Evolutionary conservation across 2,329 filamentous ascomycete genomes (phyloP).

Genomic region (Aspergillus persii): DNA sequence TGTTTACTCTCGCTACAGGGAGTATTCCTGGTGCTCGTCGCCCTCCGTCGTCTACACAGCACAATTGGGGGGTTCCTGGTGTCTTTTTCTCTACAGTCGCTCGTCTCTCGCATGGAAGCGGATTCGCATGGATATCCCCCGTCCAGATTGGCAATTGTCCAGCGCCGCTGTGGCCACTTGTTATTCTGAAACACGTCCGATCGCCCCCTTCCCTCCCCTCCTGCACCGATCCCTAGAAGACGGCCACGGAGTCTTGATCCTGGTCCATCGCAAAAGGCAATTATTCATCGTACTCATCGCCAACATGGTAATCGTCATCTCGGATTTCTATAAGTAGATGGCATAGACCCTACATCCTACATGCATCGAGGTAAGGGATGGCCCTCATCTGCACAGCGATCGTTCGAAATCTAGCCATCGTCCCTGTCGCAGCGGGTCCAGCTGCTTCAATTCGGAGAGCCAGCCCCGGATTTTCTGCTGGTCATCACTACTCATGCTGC

Average conservation of each 20-base stretch:
- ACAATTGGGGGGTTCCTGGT: neutral
- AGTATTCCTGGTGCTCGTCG: too few relatives aligned
- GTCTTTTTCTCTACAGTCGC: neutral
- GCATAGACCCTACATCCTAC: neutral
- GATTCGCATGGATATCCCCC: neutral
- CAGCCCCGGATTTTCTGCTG: constrained; percentile 52
- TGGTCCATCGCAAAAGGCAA: neutral
- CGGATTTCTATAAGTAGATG: constrained; percentile 10
- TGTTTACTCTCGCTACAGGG: neutral
- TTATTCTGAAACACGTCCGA: constrained; percentile 13
- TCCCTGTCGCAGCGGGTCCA: constrained; percentile 72
- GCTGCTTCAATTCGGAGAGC: constrained; percentile 63
- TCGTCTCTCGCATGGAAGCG: neutral
- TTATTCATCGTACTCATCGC: neutral
- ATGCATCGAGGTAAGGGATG: constrained; percentile 13
- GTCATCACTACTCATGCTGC: constrained; percentile 45
- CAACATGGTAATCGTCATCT: neutral
- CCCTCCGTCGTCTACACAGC: neutral
- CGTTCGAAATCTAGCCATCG: constrained; percentile 71
- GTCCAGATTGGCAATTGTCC: constrained; percentile 1
- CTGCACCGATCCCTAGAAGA: neutral
- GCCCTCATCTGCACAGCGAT: constrained; percentile 34
- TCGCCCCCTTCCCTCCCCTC: neutral
- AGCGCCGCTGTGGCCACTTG: constrained; percentile 3
- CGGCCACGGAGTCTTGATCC: neutral